Base-by-base conservation (phyloP, 495 filamentous ascomycete species). In the Schizothecium vesticola region DNA sequence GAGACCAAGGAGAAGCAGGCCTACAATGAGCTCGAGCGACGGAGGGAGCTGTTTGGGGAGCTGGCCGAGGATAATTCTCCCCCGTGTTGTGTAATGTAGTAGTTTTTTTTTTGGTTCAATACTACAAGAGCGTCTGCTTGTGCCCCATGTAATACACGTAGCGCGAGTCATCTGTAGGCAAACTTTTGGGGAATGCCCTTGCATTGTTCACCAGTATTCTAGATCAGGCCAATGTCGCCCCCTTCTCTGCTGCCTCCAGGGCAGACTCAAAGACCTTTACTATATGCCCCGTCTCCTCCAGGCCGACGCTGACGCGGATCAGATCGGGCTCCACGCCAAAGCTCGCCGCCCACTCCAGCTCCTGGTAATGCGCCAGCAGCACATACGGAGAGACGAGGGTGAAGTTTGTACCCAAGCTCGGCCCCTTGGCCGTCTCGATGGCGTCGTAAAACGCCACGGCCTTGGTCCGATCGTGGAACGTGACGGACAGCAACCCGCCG, bases 321-420 rank as follows among this genome's bases (percentile, higher is more conserved):
- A 99, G 77, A 74, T 91, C 85, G 0, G 84, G 84, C 57, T 93
- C 89, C 4, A 96, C 90, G 0, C 93, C 90, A 76, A 88, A 97
- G 62, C 87, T 82, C 31, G 83, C 88, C 26, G 91, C 92, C 92
- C 95, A 99, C 33, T 96, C 92, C 16, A 97, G 77, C 83, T 99
- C 96, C 65, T 86, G 81, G 69, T 95, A 99, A 76, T 99, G 96
- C 24, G 96, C 96, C 26, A 99, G 79, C 19, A 99, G 79, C 29
- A 94, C 92, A 72, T 96, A 99, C 10, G 96, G 95, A 43, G 88
- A 96, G 22, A 78, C 89, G 60, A 99, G 81, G 0, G 95, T 98
- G 77, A 99, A 98, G 73, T 99, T 99, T 0, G 96, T 98, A 0
- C 95, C 95, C 24, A 99, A 83, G 75, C 94, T 97, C 0, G 95